These are phyloP conservation scores for Phytophthora syringae DNA, from an alignment of 352 stramenopile species.

Conservation along the genomic window DNA sequence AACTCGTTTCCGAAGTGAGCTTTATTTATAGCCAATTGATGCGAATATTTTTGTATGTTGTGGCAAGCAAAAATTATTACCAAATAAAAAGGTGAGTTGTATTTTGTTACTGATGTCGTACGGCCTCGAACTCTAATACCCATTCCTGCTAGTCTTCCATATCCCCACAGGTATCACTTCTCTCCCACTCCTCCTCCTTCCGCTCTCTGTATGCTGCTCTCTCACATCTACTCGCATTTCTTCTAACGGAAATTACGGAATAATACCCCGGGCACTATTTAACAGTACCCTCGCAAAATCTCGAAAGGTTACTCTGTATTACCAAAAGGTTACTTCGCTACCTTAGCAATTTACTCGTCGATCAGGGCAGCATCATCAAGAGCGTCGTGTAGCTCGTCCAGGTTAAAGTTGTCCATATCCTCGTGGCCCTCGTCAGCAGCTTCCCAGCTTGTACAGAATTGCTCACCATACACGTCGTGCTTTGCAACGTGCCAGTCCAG, in stretches of 20 bases:
- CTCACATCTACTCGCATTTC: too few species aligned
- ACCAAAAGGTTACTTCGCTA: background rate
- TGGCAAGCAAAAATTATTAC: too few species aligned
- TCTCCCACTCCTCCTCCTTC: too few species aligned
- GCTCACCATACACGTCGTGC: conserved; percentile 7
- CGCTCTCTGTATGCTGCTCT: too few species aligned
- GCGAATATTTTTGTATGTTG: too few species aligned
- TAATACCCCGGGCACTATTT: background rate
- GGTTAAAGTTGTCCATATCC: background rate
- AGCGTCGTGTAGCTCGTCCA: background rate
- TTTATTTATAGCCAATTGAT: too few species aligned
- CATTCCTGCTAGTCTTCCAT: too few species aligned
- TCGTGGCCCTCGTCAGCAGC: background rate
- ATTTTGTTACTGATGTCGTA: too few species aligned
- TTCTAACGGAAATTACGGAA: background rate
- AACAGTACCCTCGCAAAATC: background rate
- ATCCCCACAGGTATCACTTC: too few species aligned
- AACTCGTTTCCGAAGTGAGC: too few species aligned
- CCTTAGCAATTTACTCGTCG: background rate
- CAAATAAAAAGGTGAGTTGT: too few species aligned
- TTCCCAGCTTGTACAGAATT: background rate
- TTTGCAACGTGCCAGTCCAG: conserved; percentile 1
- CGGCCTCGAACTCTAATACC: too few species aligned
- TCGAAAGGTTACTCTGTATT: background rate
- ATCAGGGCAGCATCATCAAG: background rate